phyloP scores from a whole-genome alignment of 768 basidiomycete genomes.

The Agrocybe praecox region DNA sequence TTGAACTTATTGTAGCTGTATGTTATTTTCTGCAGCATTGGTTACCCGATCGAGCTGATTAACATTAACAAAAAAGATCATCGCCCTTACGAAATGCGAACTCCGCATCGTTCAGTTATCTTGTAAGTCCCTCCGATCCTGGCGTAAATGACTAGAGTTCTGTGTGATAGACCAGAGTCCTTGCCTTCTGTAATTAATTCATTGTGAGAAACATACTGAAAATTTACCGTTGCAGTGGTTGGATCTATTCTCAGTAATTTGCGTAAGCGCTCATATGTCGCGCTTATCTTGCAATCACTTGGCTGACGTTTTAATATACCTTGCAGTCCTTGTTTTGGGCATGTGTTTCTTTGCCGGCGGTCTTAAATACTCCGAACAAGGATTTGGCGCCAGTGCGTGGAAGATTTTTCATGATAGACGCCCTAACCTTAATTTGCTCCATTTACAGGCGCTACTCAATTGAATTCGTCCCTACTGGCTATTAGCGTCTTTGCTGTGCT shows the following conservation, averaged over 20 bases:
- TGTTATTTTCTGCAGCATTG: conserved; percentile 26
- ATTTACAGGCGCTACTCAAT: conserved; percentile 56
- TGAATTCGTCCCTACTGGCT: conserved; percentile 75
- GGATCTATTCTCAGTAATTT: conserved; percentile 89
- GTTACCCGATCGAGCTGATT: neutral
- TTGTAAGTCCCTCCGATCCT: conserved; percentile 43
- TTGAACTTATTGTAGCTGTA: conserved; percentile 80
- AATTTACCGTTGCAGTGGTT: conserved; percentile 53
- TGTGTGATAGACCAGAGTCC: neutral
- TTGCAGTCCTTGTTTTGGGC: conserved; percentile 74
- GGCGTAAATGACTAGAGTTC: neutral
- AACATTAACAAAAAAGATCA: conserved; percentile 36
- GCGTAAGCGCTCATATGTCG: conserved; percentile 45
- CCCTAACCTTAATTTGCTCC: conserved; percentile 1
- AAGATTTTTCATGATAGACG: conserved; percentile 11
- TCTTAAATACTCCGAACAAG: conserved; percentile 76
- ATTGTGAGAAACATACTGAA: conserved; percentile 9
- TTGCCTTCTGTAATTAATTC: neutral
- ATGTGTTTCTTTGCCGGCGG: conserved; percentile 94
- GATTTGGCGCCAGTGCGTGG: conserved; percentile 69
- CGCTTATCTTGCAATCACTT: neutral
- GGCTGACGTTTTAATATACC: conserved; percentile 3
- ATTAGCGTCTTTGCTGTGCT: conserved; percentile 81
- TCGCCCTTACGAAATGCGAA: conserved; percentile 55
- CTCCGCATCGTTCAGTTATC: conserved; percentile 80